Conservation (phyloP, 2,329 filamentous ascomycete species). For the Fusarium keratoplasticum region DNA sequence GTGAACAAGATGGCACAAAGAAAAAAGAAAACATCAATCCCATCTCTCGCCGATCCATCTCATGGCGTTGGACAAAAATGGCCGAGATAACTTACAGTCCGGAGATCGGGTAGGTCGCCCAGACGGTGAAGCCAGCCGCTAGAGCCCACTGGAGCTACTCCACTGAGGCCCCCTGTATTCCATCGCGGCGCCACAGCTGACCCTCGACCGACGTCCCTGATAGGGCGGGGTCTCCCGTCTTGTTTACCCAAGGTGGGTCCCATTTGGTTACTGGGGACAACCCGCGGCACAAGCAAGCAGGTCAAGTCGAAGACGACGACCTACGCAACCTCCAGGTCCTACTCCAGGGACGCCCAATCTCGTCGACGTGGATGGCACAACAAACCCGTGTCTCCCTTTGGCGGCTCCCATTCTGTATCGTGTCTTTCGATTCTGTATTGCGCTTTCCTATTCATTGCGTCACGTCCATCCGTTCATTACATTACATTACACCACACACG, state of each 20-base stretch:
- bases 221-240: conserved; percentile 35
- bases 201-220: conserved; percentile 25
- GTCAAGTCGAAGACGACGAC: conserved; percentile 14
- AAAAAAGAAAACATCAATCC: conserved; percentile 9
- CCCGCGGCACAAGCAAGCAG: conserved; percentile 21
- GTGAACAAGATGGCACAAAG: not conserved
- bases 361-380: conserved; percentile 26
- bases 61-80: conserved; percentile 25
- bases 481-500: conserved; percentile 1
- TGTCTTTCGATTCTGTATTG: conserved; percentile 4
- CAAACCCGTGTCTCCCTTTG: conserved; percentile 20
- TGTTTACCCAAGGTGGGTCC: conserved; percentile 42
- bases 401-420: not conserved
- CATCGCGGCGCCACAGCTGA: conserved; percentile 27
- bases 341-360: conserved; percentile 24
- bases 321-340: conserved; percentile 27
- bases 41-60: not conserved
- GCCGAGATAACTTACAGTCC: conserved; percentile 21
- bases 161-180: conserved; percentile 31
- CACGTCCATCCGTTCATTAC: not conserved
- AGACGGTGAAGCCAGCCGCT: conserved; percentile 24
- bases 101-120: conserved; percentile 29
- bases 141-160: conserved; percentile 19
- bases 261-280: conserved; percentile 40
- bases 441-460: not conserved